Conservation (phyloP, 2,329 filamentous ascomycete species). For the Ramularia endophylla region DNA sequence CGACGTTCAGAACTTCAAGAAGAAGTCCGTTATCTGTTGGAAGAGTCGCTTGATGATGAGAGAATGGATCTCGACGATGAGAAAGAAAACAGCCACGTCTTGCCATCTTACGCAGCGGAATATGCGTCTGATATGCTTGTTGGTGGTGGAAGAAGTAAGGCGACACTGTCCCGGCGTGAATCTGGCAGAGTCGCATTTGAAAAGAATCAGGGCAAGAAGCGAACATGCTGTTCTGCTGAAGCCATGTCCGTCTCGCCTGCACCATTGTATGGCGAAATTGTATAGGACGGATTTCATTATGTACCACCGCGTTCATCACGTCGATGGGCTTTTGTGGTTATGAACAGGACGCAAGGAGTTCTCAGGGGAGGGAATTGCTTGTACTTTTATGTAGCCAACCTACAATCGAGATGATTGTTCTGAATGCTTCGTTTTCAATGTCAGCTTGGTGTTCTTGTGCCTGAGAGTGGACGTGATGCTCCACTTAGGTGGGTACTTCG, state of each 20-base stretch:
- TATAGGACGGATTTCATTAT: constrained; percentile 1
- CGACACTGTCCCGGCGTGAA: constrained; percentile 16
- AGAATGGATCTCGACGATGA: constrained; percentile 24
- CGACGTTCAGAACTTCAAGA: constrained; percentile 30
- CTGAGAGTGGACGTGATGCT: no score
- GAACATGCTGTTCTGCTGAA: constrained; percentile 26
- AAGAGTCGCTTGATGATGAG: constrained; percentile 24
- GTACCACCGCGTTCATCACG: no score
- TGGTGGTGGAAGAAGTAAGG: constrained; percentile 23
- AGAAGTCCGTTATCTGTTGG: constrained; percentile 30
- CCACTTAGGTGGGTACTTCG: no score
- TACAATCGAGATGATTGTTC: no score
- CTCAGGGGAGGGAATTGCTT: no score
- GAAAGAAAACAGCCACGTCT: constrained; percentile 13
- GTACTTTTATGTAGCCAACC: no score
- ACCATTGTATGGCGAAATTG: constrained; percentile 19
- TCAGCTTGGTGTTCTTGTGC: no score
- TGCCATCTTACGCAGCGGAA: constrained; percentile 23
- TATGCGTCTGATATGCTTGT: constrained; percentile 23
- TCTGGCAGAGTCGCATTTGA: constrained; percentile 24
- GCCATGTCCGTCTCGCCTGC: constrained; percentile 21
- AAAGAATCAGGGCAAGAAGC: constrained; percentile 30
- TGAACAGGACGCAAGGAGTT: no score
- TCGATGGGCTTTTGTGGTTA: no score
- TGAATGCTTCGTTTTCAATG: no score